Conservation (phyloP, 306 rosid genomes). For the Myrica gale region DNA sequence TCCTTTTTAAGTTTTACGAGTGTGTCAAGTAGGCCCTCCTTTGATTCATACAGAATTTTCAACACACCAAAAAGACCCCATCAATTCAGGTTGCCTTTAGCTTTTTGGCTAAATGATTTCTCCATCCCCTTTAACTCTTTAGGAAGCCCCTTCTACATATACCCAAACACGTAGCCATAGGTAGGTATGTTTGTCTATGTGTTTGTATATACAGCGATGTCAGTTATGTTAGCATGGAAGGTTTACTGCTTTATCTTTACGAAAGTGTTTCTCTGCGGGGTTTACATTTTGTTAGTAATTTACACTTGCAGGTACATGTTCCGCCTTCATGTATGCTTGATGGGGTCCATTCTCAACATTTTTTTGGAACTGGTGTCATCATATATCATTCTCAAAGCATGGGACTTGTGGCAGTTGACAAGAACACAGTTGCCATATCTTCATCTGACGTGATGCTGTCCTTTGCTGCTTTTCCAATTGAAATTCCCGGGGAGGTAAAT, state of each 20-base stretch:
- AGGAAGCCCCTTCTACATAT: no score
- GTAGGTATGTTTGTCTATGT: not conserved
- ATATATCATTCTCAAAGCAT: conserved; percentile 72
- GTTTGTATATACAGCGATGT: not conserved
- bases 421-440: conserved; percentile 87
- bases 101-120: not conserved
- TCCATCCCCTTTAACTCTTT: no score
- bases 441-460: conserved; percentile 88
- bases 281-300: conserved; percentile 7
- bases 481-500: conserved; percentile 92
- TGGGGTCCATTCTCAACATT: conserved; percentile 92
- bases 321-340: conserved; percentile 97
- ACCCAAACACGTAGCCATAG: no score
- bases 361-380: conserved; percentile 89
- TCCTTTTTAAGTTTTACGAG: not conserved
- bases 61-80: not conserved
- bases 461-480: conserved; percentile 93
- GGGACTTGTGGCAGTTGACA: conserved; percentile 89
- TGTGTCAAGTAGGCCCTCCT: not conserved
- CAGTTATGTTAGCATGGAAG: not conserved
- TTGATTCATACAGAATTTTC: not conserved
- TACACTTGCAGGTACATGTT: conserved; percentile 77
- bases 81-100: not conserved
- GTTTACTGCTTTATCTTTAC: conserved; percentile 10
- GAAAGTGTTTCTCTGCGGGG: not conserved